Conservation (phyloP, 2,329 filamentous ascomycete species). For the Penicillium rolfsii region DNA sequence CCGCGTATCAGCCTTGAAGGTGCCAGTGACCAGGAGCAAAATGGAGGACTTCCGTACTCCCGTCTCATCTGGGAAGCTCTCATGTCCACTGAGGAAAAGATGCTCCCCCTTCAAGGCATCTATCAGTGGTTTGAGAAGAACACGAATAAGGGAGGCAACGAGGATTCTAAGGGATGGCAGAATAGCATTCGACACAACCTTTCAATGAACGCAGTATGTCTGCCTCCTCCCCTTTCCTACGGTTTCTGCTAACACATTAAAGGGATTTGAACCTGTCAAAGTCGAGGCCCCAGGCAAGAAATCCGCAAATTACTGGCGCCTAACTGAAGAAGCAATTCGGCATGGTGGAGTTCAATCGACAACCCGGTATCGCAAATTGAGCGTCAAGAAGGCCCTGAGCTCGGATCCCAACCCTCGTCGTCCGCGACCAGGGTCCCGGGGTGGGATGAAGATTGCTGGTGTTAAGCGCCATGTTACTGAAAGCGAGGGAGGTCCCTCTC, state of each 20-base stretch:
- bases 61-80: slow-evolving; percentile 78
- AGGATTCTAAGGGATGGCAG: slow-evolving; percentile 76
- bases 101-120: slow-evolving; percentile 81
- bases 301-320: slow-evolving; percentile 74
- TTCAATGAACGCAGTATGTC: slow-evolving; percentile 87
- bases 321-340: slow-evolving; percentile 69
- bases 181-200: slow-evolving; percentile 96
- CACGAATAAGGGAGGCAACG: slow-evolving; percentile 71
- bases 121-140: slow-evolving; percentile 88
- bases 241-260: neutral
- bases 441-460: slow-evolving; percentile 44
- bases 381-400: slow-evolving; percentile 44
- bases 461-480: slow-evolving; percentile 34
- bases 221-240: slow-evolving; percentile 2
- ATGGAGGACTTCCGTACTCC: slow-evolving; percentile 71
- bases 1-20: slow-evolving; percentile 24
- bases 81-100: slow-evolving; percentile 65
- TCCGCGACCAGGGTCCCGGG: slow-evolving; percentile 47
- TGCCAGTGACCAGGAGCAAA: slow-evolving; percentile 33
- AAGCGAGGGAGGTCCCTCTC: slow-evolving; percentile 30
- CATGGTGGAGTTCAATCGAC: slow-evolving; percentile 78
- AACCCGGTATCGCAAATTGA: slow-evolving; percentile 70
- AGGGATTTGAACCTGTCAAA: slow-evolving; percentile 58
- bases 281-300: slow-evolving; percentile 56
- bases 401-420: slow-evolving; percentile 46